Percentiles rank a stretch among this genome's conserved stretches.
phyloP scores from a whole-genome alignment of 345 rosid genomes.

The Raphanus raphanistrum region DNA sequence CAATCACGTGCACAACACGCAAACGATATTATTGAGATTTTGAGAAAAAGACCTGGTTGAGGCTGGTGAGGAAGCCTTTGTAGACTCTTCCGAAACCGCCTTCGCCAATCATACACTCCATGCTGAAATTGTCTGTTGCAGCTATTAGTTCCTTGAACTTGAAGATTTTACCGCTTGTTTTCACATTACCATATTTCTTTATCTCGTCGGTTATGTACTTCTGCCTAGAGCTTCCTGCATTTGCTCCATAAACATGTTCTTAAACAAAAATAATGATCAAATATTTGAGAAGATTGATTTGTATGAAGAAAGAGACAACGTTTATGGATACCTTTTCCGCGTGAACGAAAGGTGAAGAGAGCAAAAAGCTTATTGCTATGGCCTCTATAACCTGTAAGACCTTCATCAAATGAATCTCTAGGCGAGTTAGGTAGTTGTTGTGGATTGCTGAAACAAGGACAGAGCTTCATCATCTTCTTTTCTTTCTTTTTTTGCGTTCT shows the following conservation, averaged over 20 bases:
- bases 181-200: conserved; percentile 45
- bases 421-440: conserved; percentile 32
- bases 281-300: conserved; percentile 13
- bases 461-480: conserved; percentile 34
- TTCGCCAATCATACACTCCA: conserved; percentile 53
- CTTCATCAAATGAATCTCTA: conserved; percentile 41
- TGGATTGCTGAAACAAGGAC: conserved; percentile 37
- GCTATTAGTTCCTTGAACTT: conserved; percentile 49
- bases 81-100: conserved; percentile 74
- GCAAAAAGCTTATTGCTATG: conserved; percentile 31
- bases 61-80: conserved; percentile 47
- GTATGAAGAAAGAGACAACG: background rate
- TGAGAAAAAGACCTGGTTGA: conserved; percentile 39
- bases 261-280: background rate
- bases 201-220: conserved; percentile 50
- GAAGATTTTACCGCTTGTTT: conserved; percentile 41
- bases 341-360: conserved; percentile 34
- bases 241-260: background rate
- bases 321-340: conserved; percentile 31
- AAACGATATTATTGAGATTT: background rate
- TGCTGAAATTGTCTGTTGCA: conserved; percentile 58
- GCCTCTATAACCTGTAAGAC: conserved; percentile 39
- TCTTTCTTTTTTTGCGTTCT: conserved; percentile 6
- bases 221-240: conserved; percentile 47
- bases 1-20: background rate